phyloP scores from a whole-genome alignment of 495 filamentous ascomycete genomes.

The Bombardia bombarda region DNA sequence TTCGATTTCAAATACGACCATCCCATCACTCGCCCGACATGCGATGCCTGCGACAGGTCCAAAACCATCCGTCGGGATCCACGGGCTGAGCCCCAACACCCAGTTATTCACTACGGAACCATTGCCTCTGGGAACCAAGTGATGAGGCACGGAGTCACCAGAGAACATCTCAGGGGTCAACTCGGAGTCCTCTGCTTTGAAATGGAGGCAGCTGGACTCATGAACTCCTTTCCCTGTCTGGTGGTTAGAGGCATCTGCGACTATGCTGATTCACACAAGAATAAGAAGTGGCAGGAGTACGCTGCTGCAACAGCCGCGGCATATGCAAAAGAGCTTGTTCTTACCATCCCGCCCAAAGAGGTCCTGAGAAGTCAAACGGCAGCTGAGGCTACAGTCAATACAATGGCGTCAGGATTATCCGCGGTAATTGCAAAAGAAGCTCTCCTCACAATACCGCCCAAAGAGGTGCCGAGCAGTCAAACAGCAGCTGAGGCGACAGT shows the following conservation, averaged over 20 bases:
- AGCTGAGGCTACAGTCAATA: not conserved
- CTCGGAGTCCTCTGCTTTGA: conserved; percentile 17
- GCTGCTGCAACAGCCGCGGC: conserved; percentile 15
- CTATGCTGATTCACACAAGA: conserved; percentile 34
- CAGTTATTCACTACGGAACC: conserved; percentile 15
- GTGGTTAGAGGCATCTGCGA: conserved; percentile 34
- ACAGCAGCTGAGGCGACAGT: not conserved
- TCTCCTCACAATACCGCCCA: not conserved
- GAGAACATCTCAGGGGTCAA: conserved; percentile 6
- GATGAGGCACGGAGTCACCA: conserved; percentile 5
- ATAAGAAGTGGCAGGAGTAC: conserved; percentile 19
- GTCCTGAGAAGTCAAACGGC: not conserved
- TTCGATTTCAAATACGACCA: not conserved
- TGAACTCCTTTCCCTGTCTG: conserved; percentile 16
- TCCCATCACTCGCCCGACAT: not conserved
- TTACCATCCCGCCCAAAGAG: not conserved
- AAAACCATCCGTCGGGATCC: not conserved
- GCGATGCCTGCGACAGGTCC: not conserved
- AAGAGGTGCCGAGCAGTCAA: not conserved
- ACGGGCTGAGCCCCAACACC: not conserved
- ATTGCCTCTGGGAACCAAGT: conserved; percentile 21
- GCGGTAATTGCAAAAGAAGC: conserved; percentile 11
- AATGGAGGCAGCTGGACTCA: conserved; percentile 17
- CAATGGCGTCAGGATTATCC: not conserved
- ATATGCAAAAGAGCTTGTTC: conserved; percentile 10